These are phyloP conservation scores for Medicago arabica DNA, from an alignment of 306 rosid species.

Conservation along the genomic window DNA sequence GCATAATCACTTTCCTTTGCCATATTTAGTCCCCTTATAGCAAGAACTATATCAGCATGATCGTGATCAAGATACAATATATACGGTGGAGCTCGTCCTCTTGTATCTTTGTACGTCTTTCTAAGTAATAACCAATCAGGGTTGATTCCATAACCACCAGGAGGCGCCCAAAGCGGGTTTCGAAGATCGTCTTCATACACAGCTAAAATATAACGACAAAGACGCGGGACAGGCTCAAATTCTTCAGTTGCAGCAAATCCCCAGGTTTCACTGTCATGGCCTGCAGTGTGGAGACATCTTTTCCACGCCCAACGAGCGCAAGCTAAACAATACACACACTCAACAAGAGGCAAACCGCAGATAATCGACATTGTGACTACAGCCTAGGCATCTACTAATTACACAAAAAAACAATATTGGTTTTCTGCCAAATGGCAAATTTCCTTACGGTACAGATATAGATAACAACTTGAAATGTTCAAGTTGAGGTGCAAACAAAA, in stretches of 20 bases:
- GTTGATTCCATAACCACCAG: constrained; percentile 85
- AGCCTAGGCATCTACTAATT: constrained; percentile 34
- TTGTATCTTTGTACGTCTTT: constrained; percentile 73
- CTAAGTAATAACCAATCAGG: constrained; percentile 70
- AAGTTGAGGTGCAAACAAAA: constrained; percentile 28
- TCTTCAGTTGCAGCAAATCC: constrained; percentile 78
- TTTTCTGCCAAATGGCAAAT: constrained; percentile 26
- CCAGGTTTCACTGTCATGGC: constrained; percentile 97
- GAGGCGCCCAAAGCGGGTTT: constrained; percentile 80
- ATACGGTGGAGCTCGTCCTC: constrained; percentile 82
- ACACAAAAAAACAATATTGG: constrained; percentile 27
- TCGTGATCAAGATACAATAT: constrained; percentile 79
- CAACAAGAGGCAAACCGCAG: constrained; percentile 86
- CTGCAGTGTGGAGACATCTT: constrained; percentile 86
- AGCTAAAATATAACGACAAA: constrained; percentile 83
- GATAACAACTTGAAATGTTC: constrained; percentile 10
- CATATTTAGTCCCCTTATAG: constrained; percentile 87
- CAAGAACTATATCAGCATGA: constrained; percentile 84
- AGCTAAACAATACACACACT: constrained; percentile 91
- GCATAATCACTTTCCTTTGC: constrained; percentile 92
- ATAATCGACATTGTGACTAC: constrained; percentile 68
- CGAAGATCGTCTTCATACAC: constrained; percentile 87
- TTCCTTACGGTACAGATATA: constrained; percentile 26
- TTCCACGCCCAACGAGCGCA: constrained; percentile 97
- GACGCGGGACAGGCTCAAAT: constrained; percentile 86